These are phyloP conservation scores for Tulasnella sp. DNA, from an alignment of 768 basidiomycete species.

Conservation along the genomic window DNA sequence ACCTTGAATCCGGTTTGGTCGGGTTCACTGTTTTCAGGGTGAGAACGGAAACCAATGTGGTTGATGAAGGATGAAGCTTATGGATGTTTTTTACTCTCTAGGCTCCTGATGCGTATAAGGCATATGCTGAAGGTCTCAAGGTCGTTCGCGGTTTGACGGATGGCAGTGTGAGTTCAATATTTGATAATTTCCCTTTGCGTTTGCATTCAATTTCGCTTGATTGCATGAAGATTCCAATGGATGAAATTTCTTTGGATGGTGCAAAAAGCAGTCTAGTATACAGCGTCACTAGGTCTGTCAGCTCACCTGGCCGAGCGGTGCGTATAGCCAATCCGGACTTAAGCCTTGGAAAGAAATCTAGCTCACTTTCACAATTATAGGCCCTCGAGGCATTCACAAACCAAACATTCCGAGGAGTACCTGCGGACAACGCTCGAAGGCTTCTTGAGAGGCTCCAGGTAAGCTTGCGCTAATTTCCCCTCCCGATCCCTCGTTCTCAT, in stretches of 20 bases:
- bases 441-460: constrained; percentile 60
- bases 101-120: constrained; percentile 70
- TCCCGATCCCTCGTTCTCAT: not conserved
- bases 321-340: constrained; percentile 22
- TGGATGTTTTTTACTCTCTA: constrained; percentile 28
- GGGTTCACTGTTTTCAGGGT: constrained; percentile 63
- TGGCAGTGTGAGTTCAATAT: constrained; percentile 46
- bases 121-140: constrained; percentile 64
- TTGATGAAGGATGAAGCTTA: too few species aligned
- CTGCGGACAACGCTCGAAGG: constrained; percentile 57
- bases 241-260: constrained; percentile 70
- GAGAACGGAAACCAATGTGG: too few species aligned
- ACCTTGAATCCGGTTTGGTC: constrained; percentile 65
- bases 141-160: constrained; percentile 71
- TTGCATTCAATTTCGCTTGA: not conserved
- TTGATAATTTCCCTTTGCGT: not conserved
- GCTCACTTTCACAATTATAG: constrained; percentile 28
- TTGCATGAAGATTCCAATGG: constrained; percentile 54
- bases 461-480: not conserved
- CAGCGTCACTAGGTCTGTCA: constrained; percentile 61
- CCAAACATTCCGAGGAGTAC: constrained; percentile 77
- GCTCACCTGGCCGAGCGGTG: constrained; percentile 80
- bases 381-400: constrained; percentile 75
- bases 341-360: not conserved
- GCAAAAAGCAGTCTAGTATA: constrained; percentile 89